Conservation (phyloP, 805 yeast species). For the Cephaloascus albidus region DNA sequence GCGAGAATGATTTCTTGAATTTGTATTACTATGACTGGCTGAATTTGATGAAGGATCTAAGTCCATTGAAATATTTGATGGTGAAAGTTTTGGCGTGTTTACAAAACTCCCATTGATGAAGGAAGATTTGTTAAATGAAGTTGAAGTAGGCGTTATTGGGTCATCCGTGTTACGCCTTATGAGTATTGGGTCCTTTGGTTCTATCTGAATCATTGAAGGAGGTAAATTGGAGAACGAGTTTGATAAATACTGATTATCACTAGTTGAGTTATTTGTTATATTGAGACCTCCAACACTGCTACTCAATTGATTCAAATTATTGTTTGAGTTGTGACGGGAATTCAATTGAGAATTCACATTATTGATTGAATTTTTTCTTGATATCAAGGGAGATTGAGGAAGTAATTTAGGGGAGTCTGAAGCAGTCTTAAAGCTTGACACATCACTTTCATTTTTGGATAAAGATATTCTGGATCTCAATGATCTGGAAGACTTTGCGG, state of each 20-base stretch:
- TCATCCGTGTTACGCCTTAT: constrained; percentile 42
- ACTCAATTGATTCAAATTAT: not conserved
- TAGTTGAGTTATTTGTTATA: constrained; percentile 6
- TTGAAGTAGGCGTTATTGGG: constrained; percentile 2
- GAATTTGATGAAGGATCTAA: not conserved
- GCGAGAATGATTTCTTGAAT: not conserved
- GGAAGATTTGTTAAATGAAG: not conserved
- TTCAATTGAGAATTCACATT: constrained; percentile 1
- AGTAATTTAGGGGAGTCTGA: constrained; percentile 10
- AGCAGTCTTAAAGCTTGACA: constrained; percentile 19
- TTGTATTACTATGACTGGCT: not conserved
- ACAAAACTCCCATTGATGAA: not conserved
- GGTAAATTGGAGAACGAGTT: too few species aligned
- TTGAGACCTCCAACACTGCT: too few species aligned
- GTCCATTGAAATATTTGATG: not conserved
- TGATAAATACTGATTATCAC: too few species aligned
- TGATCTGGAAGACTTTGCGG: constrained; percentile 38
- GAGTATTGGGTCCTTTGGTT: constrained; percentile 68
- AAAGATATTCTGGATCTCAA: constrained; percentile 26
- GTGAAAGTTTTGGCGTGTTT: not conserved
- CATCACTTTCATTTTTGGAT: constrained; percentile 14
- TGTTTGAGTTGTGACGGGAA: not conserved
- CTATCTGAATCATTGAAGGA: constrained; percentile 60
- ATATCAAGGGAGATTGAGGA: constrained; percentile 11
- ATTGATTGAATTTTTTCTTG: constrained; percentile 12